A percentile compares a stretch with the other conserved stretches of the same genome.
phyloP scores from a whole-genome alignment of 1,284 basidiomycete species.

The Ceratobasidium sp. region DNA sequence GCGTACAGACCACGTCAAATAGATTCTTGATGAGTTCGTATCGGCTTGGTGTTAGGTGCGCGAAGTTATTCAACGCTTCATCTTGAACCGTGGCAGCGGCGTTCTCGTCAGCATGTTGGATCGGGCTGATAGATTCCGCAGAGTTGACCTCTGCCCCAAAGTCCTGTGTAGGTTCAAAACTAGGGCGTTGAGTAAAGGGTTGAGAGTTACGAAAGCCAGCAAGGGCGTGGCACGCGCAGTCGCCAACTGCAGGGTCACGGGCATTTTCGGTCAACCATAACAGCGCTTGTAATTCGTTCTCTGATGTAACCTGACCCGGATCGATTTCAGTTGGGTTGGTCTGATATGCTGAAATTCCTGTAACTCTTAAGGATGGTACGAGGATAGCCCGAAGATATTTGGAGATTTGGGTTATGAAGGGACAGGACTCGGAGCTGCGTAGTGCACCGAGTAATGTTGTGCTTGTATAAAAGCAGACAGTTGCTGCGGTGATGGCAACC shows the following conservation, averaged over 20 bases:
- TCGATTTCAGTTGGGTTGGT: too few relatives aligned
- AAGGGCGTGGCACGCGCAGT: background rate
- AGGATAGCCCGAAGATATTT: background rate
- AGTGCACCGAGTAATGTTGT: background rate
- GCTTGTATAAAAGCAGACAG: background rate
- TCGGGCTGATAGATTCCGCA: too few relatives aligned
- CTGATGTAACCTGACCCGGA: background rate
- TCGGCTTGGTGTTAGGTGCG: background rate
- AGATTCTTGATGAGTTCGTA: background rate
- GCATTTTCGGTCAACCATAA: background rate
- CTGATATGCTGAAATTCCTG: too few relatives aligned
- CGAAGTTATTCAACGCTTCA: too few relatives aligned
- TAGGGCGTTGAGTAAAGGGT: too few relatives aligned
- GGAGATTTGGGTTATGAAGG: conserved; percentile 6
- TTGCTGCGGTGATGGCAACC: background rate
- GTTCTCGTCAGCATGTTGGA: too few relatives aligned
- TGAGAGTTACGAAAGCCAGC: background rate
- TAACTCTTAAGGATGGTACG: too few relatives aligned
- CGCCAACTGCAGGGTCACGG: background rate
- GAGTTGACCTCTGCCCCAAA: too few relatives aligned
- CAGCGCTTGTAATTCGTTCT: background rate
- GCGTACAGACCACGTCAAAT: background rate
- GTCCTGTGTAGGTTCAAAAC: too few relatives aligned
- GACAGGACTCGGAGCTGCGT: background rate
- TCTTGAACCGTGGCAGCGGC: too few relatives aligned